phyloP scores from a whole-genome alignment of 768 basidiomycete genomes.

The Termitomyces sp. region DNA sequence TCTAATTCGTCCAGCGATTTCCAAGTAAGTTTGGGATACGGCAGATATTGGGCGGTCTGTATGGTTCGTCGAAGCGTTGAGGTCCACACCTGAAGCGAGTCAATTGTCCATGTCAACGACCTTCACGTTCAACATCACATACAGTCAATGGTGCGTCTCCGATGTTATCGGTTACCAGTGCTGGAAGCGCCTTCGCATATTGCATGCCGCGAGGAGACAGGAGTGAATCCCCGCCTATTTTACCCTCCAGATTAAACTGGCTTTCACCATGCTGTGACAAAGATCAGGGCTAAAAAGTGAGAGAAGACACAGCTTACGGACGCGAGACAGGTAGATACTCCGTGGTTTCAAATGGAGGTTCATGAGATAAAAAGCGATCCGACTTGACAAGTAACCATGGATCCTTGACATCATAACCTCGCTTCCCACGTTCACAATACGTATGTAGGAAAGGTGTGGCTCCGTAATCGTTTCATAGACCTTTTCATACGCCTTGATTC shows the following conservation, averaged over 20 bases:
- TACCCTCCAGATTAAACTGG: slow-evolving; percentile 92
- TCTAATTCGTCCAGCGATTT: slow-evolving; percentile 98
- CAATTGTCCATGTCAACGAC: background rate
- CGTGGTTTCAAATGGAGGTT: slow-evolving; percentile 96
- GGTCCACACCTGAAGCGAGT: slow-evolving; percentile 80
- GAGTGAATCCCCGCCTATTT: slow-evolving; percentile 95
- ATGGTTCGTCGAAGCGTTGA: slow-evolving; percentile 94
- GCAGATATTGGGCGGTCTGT: slow-evolving; percentile 79
- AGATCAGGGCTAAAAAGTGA: slow-evolving; percentile 2
- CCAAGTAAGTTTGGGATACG: slow-evolving; percentile 94
- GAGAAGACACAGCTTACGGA: slow-evolving; percentile 35
- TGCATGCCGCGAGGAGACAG: slow-evolving; percentile 81
- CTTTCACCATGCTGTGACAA: slow-evolving; percentile 88
- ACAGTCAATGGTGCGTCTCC: slow-evolving; percentile 88
- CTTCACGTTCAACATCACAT: slow-evolving; percentile 16
- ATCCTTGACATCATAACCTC: slow-evolving; percentile 85
- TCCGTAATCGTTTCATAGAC: slow-evolving; percentile 96
- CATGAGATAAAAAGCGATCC: slow-evolving; percentile 98
- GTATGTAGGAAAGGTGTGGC: slow-evolving; percentile 83
- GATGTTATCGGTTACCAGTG: slow-evolving; percentile 84
- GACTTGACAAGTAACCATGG: slow-evolving; percentile 92
- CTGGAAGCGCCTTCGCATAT: slow-evolving; percentile 85
- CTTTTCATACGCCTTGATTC: slow-evolving; percentile 91
- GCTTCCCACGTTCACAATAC: slow-evolving; percentile 90
- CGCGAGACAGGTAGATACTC: slow-evolving; percentile 93